phyloP scores from a whole-genome alignment of 768 basidiomycete genomes.

The Leccinellum rugosiceps region DNA sequence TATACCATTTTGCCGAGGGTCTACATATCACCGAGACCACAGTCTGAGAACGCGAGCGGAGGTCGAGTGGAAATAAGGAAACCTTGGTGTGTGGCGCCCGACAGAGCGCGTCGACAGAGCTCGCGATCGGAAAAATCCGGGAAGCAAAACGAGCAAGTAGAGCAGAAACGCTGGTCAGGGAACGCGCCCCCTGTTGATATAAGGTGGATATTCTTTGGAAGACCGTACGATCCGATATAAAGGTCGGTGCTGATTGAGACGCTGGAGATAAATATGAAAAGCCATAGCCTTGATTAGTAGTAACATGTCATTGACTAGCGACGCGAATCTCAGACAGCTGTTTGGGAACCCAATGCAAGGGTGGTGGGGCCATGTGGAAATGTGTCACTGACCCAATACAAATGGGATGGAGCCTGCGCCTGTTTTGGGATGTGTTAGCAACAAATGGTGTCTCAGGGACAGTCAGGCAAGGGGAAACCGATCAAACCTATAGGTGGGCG shows the following conservation, averaged over 20 bases:
- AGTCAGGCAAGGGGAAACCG: slow-evolving; percentile 2
- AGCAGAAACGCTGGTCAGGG: slow-evolving; percentile 41
- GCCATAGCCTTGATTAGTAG: slow-evolving; percentile 35
- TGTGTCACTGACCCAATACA: slow-evolving; percentile 40
- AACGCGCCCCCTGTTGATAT: slow-evolving; percentile 30
- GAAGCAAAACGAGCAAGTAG: slow-evolving; percentile 53
- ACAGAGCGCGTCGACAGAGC: slow-evolving; percentile 18
- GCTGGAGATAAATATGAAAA: slow-evolving; percentile 45
- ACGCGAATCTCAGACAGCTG: slow-evolving; percentile 46
- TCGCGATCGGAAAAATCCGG: slow-evolving; percentile 58
- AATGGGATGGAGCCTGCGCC: slow-evolving; percentile 34
- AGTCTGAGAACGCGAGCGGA: slow-evolving; percentile 11
- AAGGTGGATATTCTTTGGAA: background rate
- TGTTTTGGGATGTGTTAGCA: slow-evolving; percentile 23
- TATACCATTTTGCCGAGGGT: background rate
- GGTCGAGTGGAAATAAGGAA: slow-evolving; percentile 22
- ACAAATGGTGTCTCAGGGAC: slow-evolving; percentile 26
- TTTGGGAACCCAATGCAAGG: slow-evolving; percentile 7
- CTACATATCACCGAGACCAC: background rate
- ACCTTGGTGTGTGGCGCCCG: slow-evolving; percentile 6
- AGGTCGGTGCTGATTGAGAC: slow-evolving; percentile 54
- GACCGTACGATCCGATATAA: slow-evolving; percentile 48
- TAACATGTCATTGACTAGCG: slow-evolving; percentile 34
- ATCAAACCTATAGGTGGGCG: slow-evolving; percentile 9
- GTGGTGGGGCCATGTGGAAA: slow-evolving; percentile 9